Percentiles rank a stretch among this genome's conserved stretches.
phyloP scores from a whole-genome alignment of 345 rosid species.

The Salix dunnii region DNA sequence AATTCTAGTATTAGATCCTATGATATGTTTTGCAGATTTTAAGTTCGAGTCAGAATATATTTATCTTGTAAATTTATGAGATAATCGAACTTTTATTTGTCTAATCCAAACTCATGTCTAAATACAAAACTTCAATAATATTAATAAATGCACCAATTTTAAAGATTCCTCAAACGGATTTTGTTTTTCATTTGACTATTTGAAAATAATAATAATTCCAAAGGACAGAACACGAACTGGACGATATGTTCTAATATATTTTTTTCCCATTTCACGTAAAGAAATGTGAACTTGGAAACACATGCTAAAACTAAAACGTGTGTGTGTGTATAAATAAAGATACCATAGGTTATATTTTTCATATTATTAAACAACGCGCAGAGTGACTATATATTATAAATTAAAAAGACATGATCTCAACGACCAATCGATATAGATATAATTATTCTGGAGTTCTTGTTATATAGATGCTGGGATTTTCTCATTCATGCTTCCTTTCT shows the following conservation, averaged over 20 bases:
- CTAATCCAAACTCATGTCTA: too few species aligned
- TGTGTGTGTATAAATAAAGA: not conserved
- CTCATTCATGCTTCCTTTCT: not conserved
- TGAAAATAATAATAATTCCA: too few species aligned
- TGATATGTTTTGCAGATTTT: too few species aligned
- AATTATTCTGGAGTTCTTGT: not conserved
- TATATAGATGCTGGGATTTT: not conserved
- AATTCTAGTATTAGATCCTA: too few species aligned
- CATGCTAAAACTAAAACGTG: not conserved
- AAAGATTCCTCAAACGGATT: too few species aligned
- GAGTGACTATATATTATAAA: not conserved
- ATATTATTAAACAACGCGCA: not conserved
- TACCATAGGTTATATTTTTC: not conserved
- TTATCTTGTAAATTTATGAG: too few species aligned
- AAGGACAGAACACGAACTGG: not conserved
- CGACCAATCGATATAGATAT: not conserved
- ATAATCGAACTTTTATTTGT: too few species aligned
- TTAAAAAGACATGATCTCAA: not conserved
- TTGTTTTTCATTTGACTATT: too few species aligned
- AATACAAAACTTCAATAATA: too few species aligned
- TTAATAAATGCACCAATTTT: too few species aligned
- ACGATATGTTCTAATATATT: too few species aligned
- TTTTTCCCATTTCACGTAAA: not conserved
- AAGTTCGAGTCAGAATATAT: fast-evolving
- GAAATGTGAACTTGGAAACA: not conserved